A percentile compares a stretch with the other conserved stretches of the same genome.
phyloP scores from a whole-genome alignment of 208 protist genomes.

The Acanthamoeba divionensis region DNA sequence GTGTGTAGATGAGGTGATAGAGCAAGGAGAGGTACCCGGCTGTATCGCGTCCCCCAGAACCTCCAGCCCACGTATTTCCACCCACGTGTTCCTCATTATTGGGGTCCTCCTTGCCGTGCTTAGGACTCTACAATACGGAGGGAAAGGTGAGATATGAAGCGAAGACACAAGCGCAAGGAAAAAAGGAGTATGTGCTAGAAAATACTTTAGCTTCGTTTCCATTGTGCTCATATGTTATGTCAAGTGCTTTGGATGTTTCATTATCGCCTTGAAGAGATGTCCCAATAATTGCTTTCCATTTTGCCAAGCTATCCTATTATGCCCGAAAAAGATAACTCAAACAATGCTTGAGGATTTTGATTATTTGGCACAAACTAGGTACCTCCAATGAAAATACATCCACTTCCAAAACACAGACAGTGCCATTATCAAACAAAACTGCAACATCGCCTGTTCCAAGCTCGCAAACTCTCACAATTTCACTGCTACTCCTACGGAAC shows the following conservation, averaged over 20 bases:
- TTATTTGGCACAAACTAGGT: too few species aligned
- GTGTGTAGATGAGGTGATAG: too few species aligned
- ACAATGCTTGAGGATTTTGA: too few species aligned
- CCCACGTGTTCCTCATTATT: conserved; percentile 53
- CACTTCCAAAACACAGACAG: conserved; percentile 5
- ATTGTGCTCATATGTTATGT: conserved; percentile 51
- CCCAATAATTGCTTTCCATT: conserved; percentile 30
- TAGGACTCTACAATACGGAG: conserved; percentile 48
- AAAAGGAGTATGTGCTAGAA: not conserved
- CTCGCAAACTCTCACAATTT: conserved; percentile 31
- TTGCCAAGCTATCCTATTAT: not conserved
- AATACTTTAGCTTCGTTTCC: conserved; percentile 34
- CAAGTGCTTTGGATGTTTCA: not conserved
- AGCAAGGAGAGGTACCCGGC: conserved; percentile 3
- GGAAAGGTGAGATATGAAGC: not conserved
- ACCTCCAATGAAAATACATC: not conserved
- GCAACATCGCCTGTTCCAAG: not conserved
- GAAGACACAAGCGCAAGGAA: not conserved
- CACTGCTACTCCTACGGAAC: not conserved
- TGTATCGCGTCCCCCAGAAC: conserved; percentile 65
- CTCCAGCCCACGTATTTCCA: conserved; percentile 67
- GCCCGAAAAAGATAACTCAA: too few species aligned
- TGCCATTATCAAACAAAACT: not conserved
- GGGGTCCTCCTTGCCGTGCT: conserved; percentile 61
- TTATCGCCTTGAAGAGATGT: not conserved